phyloP scores from a whole-genome alignment of 257 asterid genomes.

The Nicotiana tomentosiformis region DNA sequence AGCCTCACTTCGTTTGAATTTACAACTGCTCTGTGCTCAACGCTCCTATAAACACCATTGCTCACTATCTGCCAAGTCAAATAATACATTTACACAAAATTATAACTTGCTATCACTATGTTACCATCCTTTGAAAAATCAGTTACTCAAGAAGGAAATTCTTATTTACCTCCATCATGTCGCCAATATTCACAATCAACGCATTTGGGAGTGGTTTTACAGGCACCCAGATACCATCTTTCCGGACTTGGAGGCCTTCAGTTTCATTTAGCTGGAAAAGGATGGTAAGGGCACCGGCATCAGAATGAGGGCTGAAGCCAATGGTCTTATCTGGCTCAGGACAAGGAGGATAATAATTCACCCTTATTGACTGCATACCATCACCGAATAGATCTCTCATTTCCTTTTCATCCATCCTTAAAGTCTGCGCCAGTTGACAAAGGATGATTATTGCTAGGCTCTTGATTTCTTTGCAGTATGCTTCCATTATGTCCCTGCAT shows the following conservation, averaged over 20 bases:
- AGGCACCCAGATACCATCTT: conserved; percentile 37
- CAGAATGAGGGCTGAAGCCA: conserved; percentile 49
- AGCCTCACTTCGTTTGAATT: conserved; percentile 38
- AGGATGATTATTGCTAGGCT: conserved; percentile 26
- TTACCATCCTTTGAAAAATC: neutral
- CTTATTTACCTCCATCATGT: conserved; percentile 38
- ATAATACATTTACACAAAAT: neutral
- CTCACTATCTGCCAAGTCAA: conserved; percentile 34
- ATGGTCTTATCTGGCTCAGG: conserved; percentile 42
- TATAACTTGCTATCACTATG: neutral
- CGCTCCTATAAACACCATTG: conserved; percentile 42
- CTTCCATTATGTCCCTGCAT: conserved; percentile 33
- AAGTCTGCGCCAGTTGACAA: conserved; percentile 30
- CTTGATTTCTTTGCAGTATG: conserved; percentile 31
- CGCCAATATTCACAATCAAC: conserved; percentile 48
- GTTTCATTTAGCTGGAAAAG: conserved; percentile 45
- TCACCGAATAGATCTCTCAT: conserved; percentile 22
- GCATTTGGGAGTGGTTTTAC: conserved; percentile 40
- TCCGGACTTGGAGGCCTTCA: conserved; percentile 40
- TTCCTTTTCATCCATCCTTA: conserved; percentile 34
- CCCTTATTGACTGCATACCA: conserved; percentile 44
- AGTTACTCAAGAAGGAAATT: neutral
- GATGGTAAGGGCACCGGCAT: conserved; percentile 49
- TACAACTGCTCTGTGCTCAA: conserved; percentile 52
- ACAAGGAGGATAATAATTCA: conserved; percentile 54